phyloP scores from a whole-genome alignment of 768 basidiomycete genomes.

The Russula sp. region DNA sequence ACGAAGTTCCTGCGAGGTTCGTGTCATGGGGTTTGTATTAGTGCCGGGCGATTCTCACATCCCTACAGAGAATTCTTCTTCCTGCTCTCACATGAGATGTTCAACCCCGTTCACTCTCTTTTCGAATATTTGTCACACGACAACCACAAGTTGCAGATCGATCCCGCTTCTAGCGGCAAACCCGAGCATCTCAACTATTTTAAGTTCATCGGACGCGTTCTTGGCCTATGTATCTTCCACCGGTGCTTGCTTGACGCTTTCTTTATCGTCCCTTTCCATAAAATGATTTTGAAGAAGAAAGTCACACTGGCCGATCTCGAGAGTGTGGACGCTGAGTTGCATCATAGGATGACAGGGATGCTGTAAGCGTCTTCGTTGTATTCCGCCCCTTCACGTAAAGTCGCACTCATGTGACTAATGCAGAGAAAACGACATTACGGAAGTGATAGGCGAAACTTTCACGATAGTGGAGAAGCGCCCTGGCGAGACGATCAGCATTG shows the following conservation, averaged over 20 bases:
- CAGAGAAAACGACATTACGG: conserved; percentile 97
- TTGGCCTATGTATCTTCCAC: conserved; percentile 98
- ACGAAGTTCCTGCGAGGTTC: conserved; percentile 93
- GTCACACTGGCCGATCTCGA: conserved; percentile 91
- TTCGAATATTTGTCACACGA: conserved; percentile 99
- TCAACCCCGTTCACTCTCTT: conserved; percentile 99
- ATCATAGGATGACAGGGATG: conserved; percentile 98
- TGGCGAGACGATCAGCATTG: conserved; percentile 96
- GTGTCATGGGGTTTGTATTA: conserved; percentile 32
- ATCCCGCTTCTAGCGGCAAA: conserved; percentile 96
- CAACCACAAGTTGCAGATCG: conserved; percentile 99
- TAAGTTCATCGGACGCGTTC: conserved; percentile 97
- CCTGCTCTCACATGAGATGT: conserved; percentile 99
- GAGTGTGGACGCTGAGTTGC: conserved; percentile 92
- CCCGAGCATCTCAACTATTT: conserved; percentile 99
- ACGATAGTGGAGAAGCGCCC: conserved; percentile 96
- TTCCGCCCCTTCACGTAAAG: conserved; percentile 4
- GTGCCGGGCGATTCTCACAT: conserved; percentile 14
- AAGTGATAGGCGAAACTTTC: conserved; percentile 96
- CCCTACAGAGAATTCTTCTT: conserved; percentile 94
- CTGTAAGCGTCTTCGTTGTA: conserved; percentile 54
- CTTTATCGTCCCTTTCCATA: conserved; percentile 99
- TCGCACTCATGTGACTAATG: conserved; percentile 30
- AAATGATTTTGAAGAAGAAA: conserved; percentile 99
- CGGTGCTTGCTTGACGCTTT: conserved; percentile 98